A percentile compares a stretch with the other conserved stretches of the same genome.
Conservation (phyloP, 2,329 filamentous ascomycete genomes). For the Aspergillus sp. region DNA sequence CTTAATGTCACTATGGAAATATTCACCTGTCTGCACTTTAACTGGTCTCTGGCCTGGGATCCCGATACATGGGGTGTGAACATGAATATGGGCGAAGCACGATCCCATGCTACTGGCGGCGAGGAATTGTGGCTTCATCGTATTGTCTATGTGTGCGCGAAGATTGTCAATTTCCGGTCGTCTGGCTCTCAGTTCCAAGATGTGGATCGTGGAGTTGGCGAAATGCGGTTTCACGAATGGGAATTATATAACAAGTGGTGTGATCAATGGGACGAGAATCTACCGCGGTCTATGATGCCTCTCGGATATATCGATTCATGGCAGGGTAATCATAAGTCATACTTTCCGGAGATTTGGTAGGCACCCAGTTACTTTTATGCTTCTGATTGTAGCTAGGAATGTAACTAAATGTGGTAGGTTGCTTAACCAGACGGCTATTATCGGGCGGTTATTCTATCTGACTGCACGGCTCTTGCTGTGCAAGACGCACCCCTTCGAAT, state of each 20-base stretch:
- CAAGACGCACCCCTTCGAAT: conserved; percentile 66
- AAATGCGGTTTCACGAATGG: conserved; percentile 69
- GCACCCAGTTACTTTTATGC: conserved; percentile 19
- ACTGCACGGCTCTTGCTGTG: conserved; percentile 74
- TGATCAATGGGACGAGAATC: conserved; percentile 70
- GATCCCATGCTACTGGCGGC: conserved; percentile 48
- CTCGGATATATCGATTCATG: conserved; percentile 68
- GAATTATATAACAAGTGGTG: conserved; percentile 70
- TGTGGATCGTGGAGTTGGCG: conserved; percentile 51
- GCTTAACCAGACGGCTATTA: conserved; percentile 71
- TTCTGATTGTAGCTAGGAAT: conserved; percentile 1
- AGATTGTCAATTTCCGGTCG: conserved; percentile 77
- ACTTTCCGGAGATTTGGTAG: conserved; percentile 81
- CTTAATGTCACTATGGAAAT: conserved; percentile 85
- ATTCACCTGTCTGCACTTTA: conserved; percentile 78
- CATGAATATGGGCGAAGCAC: conserved; percentile 59
- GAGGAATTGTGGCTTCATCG: conserved; percentile 85
- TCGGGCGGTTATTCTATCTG: conserved; percentile 83
- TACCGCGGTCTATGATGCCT: conserved; percentile 81
- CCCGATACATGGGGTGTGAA: conserved; percentile 86
- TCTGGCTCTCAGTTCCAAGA: conserved; percentile 57
- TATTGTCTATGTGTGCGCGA: conserved; percentile 82
- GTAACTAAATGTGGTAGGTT: conserved; percentile 43
- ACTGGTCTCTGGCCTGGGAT: conserved; percentile 81
- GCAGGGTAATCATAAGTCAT: conserved; percentile 61